Evolutionary conservation across 495 filamentous ascomycete species (phyloP).

Genomic region (Acidomyces sp.): DNA sequence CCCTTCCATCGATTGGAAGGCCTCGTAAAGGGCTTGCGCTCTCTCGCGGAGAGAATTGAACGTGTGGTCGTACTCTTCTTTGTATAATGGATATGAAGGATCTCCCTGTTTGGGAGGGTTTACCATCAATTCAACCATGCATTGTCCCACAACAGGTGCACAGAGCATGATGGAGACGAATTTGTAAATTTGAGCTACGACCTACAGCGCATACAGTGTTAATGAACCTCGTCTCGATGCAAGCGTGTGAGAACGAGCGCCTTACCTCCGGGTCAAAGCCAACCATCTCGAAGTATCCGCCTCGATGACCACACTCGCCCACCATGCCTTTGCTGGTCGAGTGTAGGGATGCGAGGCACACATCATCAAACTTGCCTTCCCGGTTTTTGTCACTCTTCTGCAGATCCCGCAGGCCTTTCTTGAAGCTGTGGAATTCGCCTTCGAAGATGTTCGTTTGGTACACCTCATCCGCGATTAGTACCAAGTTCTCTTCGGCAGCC

Average conservation of each 20-base stretch:
- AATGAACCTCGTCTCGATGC: background rate
- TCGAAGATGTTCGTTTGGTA: slow-evolving; percentile 98
- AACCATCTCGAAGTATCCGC: slow-evolving; percentile 89
- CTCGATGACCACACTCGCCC: slow-evolving; percentile 92
- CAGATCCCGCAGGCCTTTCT: slow-evolving; percentile 70
- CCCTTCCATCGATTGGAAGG: slow-evolving; percentile 89
- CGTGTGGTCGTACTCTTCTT: slow-evolving; percentile 69
- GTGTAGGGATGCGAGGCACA: slow-evolving; percentile 63
- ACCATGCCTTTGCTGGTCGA: slow-evolving; percentile 84
- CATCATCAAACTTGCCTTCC: slow-evolving; percentile 61
- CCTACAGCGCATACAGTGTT: slow-evolving; percentile 28
- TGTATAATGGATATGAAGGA: slow-evolving; percentile 68
- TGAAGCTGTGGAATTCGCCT: slow-evolving; percentile 89
- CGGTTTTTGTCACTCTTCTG: slow-evolving; percentile 46
- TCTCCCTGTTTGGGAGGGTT: slow-evolving; percentile 79
- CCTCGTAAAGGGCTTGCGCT: slow-evolving; percentile 71
- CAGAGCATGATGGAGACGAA: slow-evolving; percentile 92
- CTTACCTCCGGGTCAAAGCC: slow-evolving; percentile 58
- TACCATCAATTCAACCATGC: slow-evolving; percentile 90
- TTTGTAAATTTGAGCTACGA: slow-evolving; percentile 93
- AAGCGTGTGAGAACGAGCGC: background rate
- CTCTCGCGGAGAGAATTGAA: slow-evolving; percentile 60
- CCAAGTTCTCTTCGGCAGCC: slow-evolving; percentile 72
- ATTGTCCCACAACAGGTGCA: slow-evolving; percentile 89
- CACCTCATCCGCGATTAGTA: slow-evolving; percentile 89